Evolutionary conservation across 176 grass and related monocot species (phyloP), one percentile per base, ranked within the genome.

Genomic region (Avena atlantica): DNA sequence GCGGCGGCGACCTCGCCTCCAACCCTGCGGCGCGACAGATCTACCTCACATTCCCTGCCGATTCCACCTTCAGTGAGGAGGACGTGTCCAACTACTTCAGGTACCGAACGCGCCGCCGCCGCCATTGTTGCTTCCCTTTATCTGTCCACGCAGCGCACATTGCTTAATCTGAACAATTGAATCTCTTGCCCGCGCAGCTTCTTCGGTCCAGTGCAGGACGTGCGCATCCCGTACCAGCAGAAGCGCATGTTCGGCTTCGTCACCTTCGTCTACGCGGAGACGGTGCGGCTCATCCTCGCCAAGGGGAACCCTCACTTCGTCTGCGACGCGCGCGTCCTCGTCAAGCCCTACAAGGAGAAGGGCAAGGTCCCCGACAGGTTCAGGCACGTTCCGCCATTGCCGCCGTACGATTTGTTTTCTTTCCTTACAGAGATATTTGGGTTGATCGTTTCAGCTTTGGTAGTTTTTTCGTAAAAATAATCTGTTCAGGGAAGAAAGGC

Each of bases 231-330:
- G 11, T 92, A 95, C 78, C 95, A 98, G 85, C 89, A 93, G 80
- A 98, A 95, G 93, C 87, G 95, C 71, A 98, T 98, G 95, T 98
- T 98, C n/a, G 95, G 95, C 21, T 98, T 98, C 14, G 95, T 98
- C 80, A 98, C 95, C 83, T 98, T 98, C 83, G 83, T 91, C 21
- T 94, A 89, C 78, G 85, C 92, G 4, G 92, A 94, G 69, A 94
- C 95, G 0, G 95, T 94, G 27, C 86, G 84, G 74, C 17, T 87
- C 13, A 97, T 97, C 52, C 74, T 97, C 9, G 79, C 85, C 29
- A 97, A 93, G 57, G 91, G 95, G 29, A 94, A 94, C 87, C 95
- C 95, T 13, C 95, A 97, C 82, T 94, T 94, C 75, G 89, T 97
- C 11, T 91, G 95, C 34, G 92, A 94, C 75, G 89, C 95, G 13